phyloP scores from a whole-genome alignment of 176 grass and related monocot species.

The Calamus simplicifolius region DNA sequence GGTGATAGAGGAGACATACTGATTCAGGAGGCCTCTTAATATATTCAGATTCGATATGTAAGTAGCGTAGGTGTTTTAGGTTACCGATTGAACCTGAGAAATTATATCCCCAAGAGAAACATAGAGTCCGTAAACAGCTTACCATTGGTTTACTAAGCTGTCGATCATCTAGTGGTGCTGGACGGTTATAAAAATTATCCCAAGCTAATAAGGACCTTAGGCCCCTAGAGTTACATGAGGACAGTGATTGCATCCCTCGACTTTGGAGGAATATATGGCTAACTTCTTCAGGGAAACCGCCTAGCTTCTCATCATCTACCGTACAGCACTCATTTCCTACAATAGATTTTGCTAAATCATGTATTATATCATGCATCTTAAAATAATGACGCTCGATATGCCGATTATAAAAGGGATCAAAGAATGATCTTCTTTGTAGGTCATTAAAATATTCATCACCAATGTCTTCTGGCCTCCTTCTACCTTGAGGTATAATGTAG shows the following conservation, averaged over 20 bases:
- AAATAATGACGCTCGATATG: no score
- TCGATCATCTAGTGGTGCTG: accelerated
- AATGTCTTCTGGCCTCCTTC: conserved; percentile 14
- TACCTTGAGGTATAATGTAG: conserved; percentile 6
- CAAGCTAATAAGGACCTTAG: neutral
- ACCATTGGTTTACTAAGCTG: no score
- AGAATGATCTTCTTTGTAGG: conserved; percentile 28
- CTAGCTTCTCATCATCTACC: neutral
- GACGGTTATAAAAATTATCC: neutral
- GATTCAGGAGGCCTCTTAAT: neutral
- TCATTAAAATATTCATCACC: conserved; percentile 25
- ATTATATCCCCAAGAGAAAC: neutral
- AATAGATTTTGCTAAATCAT: conserved; percentile 38
- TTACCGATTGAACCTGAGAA: neutral
- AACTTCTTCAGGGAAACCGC: neutral
- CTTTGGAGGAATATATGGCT: neutral
- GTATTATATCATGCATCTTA: conserved; percentile 36
- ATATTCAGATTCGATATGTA: neutral
- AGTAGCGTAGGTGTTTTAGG: neutral
- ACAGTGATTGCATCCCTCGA: no score
- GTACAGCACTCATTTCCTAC: neutral
- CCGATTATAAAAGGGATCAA: neutral
- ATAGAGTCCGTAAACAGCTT: neutral
- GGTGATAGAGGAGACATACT: neutral
- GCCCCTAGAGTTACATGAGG: neutral